Percentiles rank a stretch among this genome's conserved stretches.
These are phyloP conservation scores for Potentilla sterilis DNA, from an alignment of 306 rosid genomes.

Conservation along the genomic window DNA sequence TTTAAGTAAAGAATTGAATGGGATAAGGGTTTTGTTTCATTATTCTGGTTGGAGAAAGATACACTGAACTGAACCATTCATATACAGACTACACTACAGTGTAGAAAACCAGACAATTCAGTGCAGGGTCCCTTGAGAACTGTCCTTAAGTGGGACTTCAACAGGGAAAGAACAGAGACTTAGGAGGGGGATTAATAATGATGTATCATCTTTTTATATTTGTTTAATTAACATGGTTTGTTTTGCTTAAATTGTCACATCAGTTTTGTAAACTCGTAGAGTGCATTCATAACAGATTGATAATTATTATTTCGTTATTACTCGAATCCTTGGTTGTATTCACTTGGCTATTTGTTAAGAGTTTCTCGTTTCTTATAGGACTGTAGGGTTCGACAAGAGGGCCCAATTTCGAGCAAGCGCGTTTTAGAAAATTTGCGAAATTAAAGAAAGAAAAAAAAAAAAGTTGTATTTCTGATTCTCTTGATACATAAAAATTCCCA, in stretches of 20 bases:
- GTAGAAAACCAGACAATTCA: background rate
- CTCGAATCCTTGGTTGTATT: background rate
- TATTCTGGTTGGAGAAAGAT: constrained; percentile 5
- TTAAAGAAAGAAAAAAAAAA: background rate
- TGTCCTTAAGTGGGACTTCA: background rate
- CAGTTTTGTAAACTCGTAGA: background rate
- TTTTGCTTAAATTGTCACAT: background rate
- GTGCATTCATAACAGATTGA: background rate
- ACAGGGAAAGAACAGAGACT: background rate
- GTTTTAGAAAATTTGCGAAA: background rate
- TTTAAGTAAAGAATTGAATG: background rate
- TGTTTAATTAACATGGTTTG: background rate
- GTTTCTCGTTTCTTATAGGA: background rate
- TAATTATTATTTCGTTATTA: background rate
- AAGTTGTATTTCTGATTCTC: background rate
- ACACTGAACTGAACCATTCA: background rate
- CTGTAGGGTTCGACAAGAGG: background rate
- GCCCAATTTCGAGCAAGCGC: background rate
- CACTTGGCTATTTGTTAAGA: background rate
- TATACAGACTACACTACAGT: background rate
- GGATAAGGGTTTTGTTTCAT: background rate
- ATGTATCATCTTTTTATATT: background rate
- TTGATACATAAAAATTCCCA: background rate
- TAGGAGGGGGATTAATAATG: background rate
- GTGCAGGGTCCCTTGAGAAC: background rate